A percentile compares a stretch with the other conserved stretches of the same genome.
These are phyloP conservation scores for Trametes maxima DNA, from an alignment of 768 basidiomycete species.

Conservation along the genomic window DNA sequence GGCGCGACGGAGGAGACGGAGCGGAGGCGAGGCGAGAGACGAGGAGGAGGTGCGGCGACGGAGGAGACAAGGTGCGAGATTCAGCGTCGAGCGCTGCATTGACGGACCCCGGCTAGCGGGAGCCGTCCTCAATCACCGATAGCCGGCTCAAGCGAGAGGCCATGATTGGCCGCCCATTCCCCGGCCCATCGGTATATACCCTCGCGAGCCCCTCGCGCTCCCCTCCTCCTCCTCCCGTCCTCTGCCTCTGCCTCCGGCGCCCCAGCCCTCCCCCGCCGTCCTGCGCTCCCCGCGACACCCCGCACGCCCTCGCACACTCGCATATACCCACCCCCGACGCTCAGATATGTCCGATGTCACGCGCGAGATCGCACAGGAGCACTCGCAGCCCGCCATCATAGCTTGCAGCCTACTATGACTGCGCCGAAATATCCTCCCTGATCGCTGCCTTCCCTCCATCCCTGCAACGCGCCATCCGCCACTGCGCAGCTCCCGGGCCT, in stretches of 20 bases:
- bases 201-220: not conserved
- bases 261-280: not conserved
- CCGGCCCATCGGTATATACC: slow-evolving; percentile 20
- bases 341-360: not conserved
- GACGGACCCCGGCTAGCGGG: slow-evolving; percentile 8
- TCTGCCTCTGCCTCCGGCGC: not conserved
- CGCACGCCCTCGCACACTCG: not conserved
- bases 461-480: slow-evolving; percentile 6
- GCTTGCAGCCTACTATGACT: not conserved
- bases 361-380: not conserved
- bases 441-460: slow-evolving; percentile 3
- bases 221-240: not conserved
- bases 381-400: not conserved
- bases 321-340: not conserved
- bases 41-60: not conserved
- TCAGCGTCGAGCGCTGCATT: slow-evolving; percentile 1
- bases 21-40: not conserved
- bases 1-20: not conserved
- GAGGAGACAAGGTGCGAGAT: not conserved
- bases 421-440: slow-evolving; percentile 5
- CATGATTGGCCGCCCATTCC: slow-evolving; percentile 12
- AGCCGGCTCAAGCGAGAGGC: slow-evolving; percentile 3
- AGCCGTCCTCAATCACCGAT: slow-evolving; percentile 17
- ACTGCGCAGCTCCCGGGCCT: no score
- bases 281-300: not conserved